Evolutionary conservation across 75 land plant species (phyloP), one percentile per base, ranked within the genome.

Genomic region (Selaginella moellendorffii): DNA sequence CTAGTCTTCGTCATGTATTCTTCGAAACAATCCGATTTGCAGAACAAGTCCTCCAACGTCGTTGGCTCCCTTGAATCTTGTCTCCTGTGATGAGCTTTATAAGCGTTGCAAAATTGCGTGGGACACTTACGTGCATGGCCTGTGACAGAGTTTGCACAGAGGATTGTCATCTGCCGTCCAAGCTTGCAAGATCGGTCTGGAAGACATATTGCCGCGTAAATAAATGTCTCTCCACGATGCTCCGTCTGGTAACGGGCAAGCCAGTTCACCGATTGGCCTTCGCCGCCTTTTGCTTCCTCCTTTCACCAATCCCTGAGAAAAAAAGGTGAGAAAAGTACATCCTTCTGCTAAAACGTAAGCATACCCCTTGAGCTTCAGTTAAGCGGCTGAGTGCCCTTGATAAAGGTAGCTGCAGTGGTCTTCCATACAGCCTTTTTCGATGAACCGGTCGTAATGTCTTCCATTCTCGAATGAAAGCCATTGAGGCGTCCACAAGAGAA

Each of bases 81-180:
- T 19, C 72, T 66, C 60, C 93, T 87, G 78, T 53, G 65, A n/a
- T 19, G 52, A 72, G n/a, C n/a, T n/a, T n/a, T n/a, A n/a, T n/a
- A n/a, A n/a, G n/a, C n/a, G n/a, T n/a, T 31, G 9, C 8, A 36
- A 31, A 54, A 28, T 24, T 26, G 17, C 27, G 26, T 65, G 27
- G 18, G 61, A 12, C 14, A 58, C 86, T 30, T 80, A 92, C 97
- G 65, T 69, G 98, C 98, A 93, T 27, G 85, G 85, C 9, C 31
- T 71, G 69, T 83, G 90, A 66, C 98, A 93, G n/a, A 79, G 85
- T 74, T 88, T 88, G 74, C 98, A 93, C 26, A 93, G 83, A 52
- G 98, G 98, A 58, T 74, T 75, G 28, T 65, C 80, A 8, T 24
- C 63, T 2, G 65, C 20, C 24, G 74, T 75, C 90, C 98, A 88